A percentile compares a stretch with the other conserved stretches of the same genome.
Evolutionary conservation across 169 alveolate genomes (phyloP).

Genomic region (Cryptosporidium bovis): DNA sequence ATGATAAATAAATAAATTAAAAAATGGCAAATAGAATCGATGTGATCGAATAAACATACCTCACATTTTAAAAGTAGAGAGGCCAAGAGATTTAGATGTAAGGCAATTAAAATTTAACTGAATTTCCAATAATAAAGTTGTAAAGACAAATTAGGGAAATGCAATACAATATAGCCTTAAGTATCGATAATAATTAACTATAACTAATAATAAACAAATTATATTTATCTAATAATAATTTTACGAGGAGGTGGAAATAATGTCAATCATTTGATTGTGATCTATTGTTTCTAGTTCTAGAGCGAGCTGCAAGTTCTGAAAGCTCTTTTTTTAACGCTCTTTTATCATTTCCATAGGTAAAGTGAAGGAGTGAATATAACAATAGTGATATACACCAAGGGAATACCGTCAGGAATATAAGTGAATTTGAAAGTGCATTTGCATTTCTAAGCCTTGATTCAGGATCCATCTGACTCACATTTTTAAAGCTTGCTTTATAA

Average conservation of each 20-base stretch:
- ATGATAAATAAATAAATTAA: not conserved
- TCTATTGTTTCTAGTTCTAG: conserved; percentile 17
- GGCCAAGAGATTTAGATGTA: no score
- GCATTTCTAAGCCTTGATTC: conserved; percentile 84
- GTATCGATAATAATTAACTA: no score
- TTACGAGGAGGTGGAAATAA: conserved; percentile 29
- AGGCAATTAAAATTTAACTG: no score
- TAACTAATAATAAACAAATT: no score
- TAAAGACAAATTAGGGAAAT: not conserved
- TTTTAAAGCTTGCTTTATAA: conserved; percentile 82
- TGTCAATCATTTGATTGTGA: conserved; percentile 36
- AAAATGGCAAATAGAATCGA: not conserved
- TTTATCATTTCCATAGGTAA: conserved; percentile 82
- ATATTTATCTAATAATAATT: no score
- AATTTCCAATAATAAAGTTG: no score
- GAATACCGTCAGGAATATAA: conserved; percentile 82
- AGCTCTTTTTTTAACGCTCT: conserved; percentile 28
- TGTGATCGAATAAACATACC: no score
- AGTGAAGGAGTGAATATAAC: conserved; percentile 84
- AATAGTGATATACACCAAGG: conserved; percentile 87
- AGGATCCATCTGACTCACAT: conserved; percentile 83
- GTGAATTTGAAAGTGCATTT: conserved; percentile 85
- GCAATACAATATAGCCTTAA: no score
- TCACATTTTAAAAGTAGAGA: no score
- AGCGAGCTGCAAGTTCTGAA: conserved; percentile 31